phyloP scores from a whole-genome alignment of 768 basidiomycete species.

The Tricholoma sp. region DNA sequence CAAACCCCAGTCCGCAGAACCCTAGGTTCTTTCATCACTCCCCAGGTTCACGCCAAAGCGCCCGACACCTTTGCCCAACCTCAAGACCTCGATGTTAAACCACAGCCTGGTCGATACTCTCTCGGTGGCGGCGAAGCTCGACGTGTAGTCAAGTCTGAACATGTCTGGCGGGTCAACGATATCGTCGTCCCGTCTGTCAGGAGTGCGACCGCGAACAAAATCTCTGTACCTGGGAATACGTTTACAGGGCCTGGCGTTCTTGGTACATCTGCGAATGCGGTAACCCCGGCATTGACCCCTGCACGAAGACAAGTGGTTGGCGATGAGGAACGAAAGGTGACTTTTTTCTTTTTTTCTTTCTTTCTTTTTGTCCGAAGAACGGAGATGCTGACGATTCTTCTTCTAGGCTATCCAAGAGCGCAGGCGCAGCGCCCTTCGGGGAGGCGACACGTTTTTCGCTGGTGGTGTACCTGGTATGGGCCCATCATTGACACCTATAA shows the following conservation, averaged over 20 bases:
- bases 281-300: constrained; percentile 2
- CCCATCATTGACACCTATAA: constrained; percentile 14
- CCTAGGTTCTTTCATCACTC: constrained; percentile 52
- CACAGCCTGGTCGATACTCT: constrained; percentile 28
- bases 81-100: not conserved
- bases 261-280: constrained; percentile 8
- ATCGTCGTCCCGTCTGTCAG: constrained; percentile 37
- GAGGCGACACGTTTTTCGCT: constrained; percentile 45
- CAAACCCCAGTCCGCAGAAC: constrained; percentile 23
- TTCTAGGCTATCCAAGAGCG: constrained; percentile 57
- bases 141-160: constrained; percentile 38
- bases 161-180: constrained; percentile 54
- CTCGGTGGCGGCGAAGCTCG: constrained; percentile 43
- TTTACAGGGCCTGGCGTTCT: not conserved
- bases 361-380: not conserved
- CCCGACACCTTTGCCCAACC: not conserved
- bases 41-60: constrained; percentile 32
- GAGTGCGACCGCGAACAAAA: constrained; percentile 5
- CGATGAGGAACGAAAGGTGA: constrained; percentile 45
- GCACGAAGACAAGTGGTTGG: constrained; percentile 22
- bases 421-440: constrained; percentile 49
- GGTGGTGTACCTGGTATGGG: constrained; percentile 51
- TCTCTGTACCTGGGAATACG: not conserved
- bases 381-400: constrained; percentile 1
- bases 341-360: not conserved